Percentiles rank a stretch among this genome's conserved stretches.
phyloP scores from a whole-genome alignment of 1,284 basidiomycete genomes.

The Cutaneotrichosporon dermatis region DNA sequence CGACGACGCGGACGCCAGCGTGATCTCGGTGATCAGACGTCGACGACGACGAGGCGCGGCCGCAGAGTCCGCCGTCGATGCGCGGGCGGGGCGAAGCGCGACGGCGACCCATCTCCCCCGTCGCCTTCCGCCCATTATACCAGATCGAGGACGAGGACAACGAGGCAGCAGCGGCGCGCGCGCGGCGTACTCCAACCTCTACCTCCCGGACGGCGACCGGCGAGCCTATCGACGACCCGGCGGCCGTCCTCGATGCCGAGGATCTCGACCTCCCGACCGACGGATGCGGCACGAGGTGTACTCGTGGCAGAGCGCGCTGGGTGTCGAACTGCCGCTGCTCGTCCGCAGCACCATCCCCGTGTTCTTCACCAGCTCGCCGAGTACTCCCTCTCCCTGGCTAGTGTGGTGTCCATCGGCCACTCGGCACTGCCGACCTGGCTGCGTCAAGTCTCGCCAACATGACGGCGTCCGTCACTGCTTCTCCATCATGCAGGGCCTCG shows the following conservation, averaged over 20 bases:
- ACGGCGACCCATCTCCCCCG: constrained; percentile 17
- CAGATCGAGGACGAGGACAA: constrained; percentile 11
- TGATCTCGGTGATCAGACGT: constrained; percentile 7
- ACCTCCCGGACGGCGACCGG: constrained; percentile 3
- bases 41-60: background rate
- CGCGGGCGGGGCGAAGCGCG: constrained; percentile 10
- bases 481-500: constrained; percentile 78
- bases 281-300: constrained; percentile 15
- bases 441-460: constrained; percentile 53
- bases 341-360: constrained; percentile 39
- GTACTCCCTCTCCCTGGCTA: constrained; percentile 48
- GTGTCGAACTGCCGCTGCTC: constrained; percentile 41
- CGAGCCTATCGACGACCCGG: constrained; percentile 35
- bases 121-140: constrained; percentile 8
- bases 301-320: constrained; percentile 6
- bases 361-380: constrained; percentile 49
- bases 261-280: constrained; percentile 43
- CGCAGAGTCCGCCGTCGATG: background rate
- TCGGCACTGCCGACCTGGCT: constrained; percentile 64
- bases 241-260: constrained; percentile 41
- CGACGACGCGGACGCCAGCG: background rate
- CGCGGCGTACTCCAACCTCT: background rate
- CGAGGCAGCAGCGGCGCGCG: constrained; percentile 1
- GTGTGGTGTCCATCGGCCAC: constrained; percentile 75
- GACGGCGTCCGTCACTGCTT: constrained; percentile 53